These are phyloP conservation scores for Phytophthora tubulina DNA, from an alignment of 352 stramenopile genomes.

Conservation along the genomic window DNA sequence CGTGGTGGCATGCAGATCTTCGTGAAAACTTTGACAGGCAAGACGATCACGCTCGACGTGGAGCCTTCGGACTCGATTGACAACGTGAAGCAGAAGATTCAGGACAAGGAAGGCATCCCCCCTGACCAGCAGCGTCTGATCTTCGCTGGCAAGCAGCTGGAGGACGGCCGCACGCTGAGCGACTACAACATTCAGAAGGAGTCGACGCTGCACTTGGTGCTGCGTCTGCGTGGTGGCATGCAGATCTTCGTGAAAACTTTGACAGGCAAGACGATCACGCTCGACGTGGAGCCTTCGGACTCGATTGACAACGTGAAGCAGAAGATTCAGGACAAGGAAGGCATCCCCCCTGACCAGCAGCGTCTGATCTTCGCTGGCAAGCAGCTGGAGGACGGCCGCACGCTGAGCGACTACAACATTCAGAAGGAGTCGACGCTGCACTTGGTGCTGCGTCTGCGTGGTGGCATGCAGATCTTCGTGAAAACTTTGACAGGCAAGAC, in stretches of 20 bases:
- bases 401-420: slow-evolving; percentile 39
- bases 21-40: slow-evolving; percentile 39
- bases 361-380: slow-evolving; percentile 37
- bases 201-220: slow-evolving; percentile 34
- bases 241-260: slow-evolving; percentile 44
- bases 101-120: slow-evolving; percentile 87
- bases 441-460: slow-evolving; percentile 31
- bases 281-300: slow-evolving; percentile 34
- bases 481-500: slow-evolving; percentile 41
- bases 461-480: slow-evolving; percentile 52
- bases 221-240: slow-evolving; percentile 46
- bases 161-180: slow-evolving; percentile 49
- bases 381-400: slow-evolving; percentile 37
- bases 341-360: slow-evolving; percentile 37
- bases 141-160: slow-evolving; percentile 96
- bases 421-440: slow-evolving; percentile 40
- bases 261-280: slow-evolving; percentile 37
- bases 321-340: slow-evolving; percentile 40
- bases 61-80: slow-evolving; percentile 36
- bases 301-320: slow-evolving; percentile 39
- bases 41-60: slow-evolving; percentile 35
- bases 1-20: slow-evolving; percentile 53
- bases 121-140: slow-evolving; percentile 96
- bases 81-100: slow-evolving; percentile 36
- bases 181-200: slow-evolving; percentile 45